Base-by-base conservation (phyloP, 2,329 filamentous ascomycete genomes). In the Cordyceps tenuipes region DNA sequence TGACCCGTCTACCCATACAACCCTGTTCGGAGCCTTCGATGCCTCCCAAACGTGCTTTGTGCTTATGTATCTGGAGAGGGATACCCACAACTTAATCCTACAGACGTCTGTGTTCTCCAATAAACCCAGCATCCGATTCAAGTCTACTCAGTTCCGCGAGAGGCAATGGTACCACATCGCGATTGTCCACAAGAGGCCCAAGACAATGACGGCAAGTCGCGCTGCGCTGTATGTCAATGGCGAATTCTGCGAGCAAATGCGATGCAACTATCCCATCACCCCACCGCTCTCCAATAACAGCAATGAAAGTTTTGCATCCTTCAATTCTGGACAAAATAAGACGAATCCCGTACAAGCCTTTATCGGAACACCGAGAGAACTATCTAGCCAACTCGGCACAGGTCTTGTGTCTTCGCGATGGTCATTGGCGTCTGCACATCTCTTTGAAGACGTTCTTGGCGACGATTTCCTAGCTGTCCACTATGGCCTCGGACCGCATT, bases 11-110 rank as follows among this genome's bases (percentile, higher is more conserved):
- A 86, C 89, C 17, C 94, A 99, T 71, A 99, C 94, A 0, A 99
- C 94, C 0, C 82, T 99, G 15, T 99, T 99, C 71, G 94, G 94
- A 29, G 90, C 94, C 9, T 97, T 95, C 72, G 94, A 99, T 73
- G 81, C 87, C 3, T 91, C 85, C 5, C 93, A 97, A 72, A 91
- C 90, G 5, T 99, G 94, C 72, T 99, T 99, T 68, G 76, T 99
- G 41, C 84, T 99, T 66, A 87, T 91, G 62, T 99, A 99, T 69
- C 80, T 99, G 44, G 95, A 99, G 71, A 91, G 88, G 69, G 92
- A 97, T 71, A 96, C 91, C 2, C 89, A 84, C 62, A 94, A 96
- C 73, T 89, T 99, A 65, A 99, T 99, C 65, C 78, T 99, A 6
- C 94, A 99, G 74, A 97, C 95, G 8, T 97, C 94, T 19, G 89